Evolutionary conservation across 306 rosid genomes (phyloP), one percentile per base, ranked within the genome.

Genomic region (Sicyos baderoa): DNA sequence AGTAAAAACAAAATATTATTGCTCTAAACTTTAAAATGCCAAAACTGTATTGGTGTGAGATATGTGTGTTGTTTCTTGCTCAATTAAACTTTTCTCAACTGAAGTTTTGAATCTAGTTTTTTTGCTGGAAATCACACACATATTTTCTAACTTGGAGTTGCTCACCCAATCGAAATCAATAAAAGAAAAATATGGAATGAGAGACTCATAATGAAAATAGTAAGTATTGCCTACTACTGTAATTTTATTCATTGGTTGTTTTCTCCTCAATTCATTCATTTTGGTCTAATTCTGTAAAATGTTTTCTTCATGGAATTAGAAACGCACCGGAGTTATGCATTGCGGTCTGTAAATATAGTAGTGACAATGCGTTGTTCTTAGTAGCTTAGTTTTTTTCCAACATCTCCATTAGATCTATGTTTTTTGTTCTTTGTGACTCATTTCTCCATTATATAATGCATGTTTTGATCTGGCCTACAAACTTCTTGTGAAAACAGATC

Each of bases 401-500:
- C 52, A 37, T 9, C 44, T 37, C 44, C 44, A 37, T 37, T 67
- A 9, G 57, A 25, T 67, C 1, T 21, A 19, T 61, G 22, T 22
- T 37, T 48, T 40, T 67, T 44, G 55, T 66, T 22, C 44, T 47
- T 23, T 66, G 4, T 45, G 21, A 14, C 16, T 6, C 45, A 7
- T 12, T 22, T 47, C 21, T 48, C 22, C 71, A 45, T 19, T 19
- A 65, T 22, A 11, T 67, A 9, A 16, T 77, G 40, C 21, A 27
- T 82, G 48, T 61, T 62, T 48, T 83, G 16, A 72, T 25, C 75
- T 73, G 77, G 57, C 57, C 6, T 12, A 21, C 9, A 12, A 65
- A 65, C 40, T 47, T 67, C 21, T 47, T 67, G 22, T 48, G 42
- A 15, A 22, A 48, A 76, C 81, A 91, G 97, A 73, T 84, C 73